Percentiles rank a stretch among this genome's conserved stretches.
Evolutionary conservation across 2,329 filamentous ascomycete genomes (phyloP).

Genomic region (Beauveria sp.): DNA sequence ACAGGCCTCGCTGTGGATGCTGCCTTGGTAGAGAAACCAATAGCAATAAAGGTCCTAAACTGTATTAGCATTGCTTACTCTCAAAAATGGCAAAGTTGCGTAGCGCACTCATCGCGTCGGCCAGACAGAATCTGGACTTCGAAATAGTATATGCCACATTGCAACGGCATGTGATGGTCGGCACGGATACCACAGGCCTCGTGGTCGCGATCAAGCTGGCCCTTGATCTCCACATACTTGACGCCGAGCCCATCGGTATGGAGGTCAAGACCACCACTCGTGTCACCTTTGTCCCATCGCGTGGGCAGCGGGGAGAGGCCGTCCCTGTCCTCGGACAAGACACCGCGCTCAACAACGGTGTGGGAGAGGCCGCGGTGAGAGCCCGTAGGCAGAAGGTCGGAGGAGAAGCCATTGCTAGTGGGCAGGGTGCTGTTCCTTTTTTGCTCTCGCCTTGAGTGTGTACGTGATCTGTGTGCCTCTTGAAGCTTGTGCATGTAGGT

Average conservation of each 20-base stretch:
- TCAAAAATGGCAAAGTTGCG: neutral
- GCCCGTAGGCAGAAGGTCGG: constrained; percentile 31
- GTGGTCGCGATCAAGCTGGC: constrained; percentile 46
- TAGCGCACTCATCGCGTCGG: constrained; percentile 49
- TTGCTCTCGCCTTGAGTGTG: constrained; percentile 43
- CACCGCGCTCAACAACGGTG: constrained; percentile 73
- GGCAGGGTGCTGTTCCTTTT: constrained; percentile 20
- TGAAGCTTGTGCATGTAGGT: constrained; percentile 71
- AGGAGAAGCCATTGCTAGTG: constrained; percentile 44
- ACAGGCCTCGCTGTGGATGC: constrained; percentile 49
- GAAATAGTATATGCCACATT: constrained; percentile 93
- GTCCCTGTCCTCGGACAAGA: constrained; percentile 51
- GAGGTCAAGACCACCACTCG: constrained; percentile 65
- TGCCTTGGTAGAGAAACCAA: constrained; percentile 52
- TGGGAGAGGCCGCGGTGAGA: constrained; percentile 72
- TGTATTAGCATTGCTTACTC: neutral
- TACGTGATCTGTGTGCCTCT: constrained; percentile 57
- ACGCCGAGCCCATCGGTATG: constrained; percentile 67
- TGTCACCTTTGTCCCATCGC: constrained; percentile 75
- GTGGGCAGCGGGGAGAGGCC: constrained; percentile 63
- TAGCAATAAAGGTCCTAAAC: constrained; percentile 49
- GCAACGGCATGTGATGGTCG: constrained; percentile 77
- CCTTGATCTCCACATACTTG: constrained; percentile 44
- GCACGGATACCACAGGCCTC: constrained; percentile 79
- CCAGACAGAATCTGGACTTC: constrained; percentile 54